Base-by-base conservation (phyloP, 2,329 filamentous ascomycete genomes). In the Fusarium gaditjirri region DNA sequence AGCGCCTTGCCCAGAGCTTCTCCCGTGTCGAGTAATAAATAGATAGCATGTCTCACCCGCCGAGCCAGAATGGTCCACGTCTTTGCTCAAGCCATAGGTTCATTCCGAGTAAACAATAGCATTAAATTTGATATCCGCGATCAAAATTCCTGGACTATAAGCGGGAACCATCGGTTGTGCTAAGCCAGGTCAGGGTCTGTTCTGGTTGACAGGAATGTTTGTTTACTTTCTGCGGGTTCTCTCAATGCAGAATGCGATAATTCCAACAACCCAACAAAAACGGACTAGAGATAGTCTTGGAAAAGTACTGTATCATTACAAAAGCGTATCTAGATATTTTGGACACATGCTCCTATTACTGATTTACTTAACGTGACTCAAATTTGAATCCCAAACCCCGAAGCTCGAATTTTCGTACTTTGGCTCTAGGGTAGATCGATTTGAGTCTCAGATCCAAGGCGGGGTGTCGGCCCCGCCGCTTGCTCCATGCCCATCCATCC, bases 121-220 rank as follows among this genome's bases (percentile, higher is more conserved):
- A 31, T 41, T 23, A 21, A 38, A 39, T 56, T 43, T 43, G 19
- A 17, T 27, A n/a, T 41, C n/a, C 16, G 43, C 50, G n/a, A 27
- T 10, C 29, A 55, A 63, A 38, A 67, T 17, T 64, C n/a, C 5
- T 33, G 29, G 25, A 43, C 33, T 39, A 39, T 3, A 21, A 31
- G 19, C 63, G 64, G 65, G 56, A 68, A 44, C 65, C 38, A 44
- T 35, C 39, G 64, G 64, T 17, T 53, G 23, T 35, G 25, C 65
- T 63, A 68, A n/a, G n/a, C 64, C 35, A 44, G 65, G 64, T 33
- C 65, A 68, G 56, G 65, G 64, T 68, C 56, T 21, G 29, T 2
- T 33, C 12, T 27, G 17, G 2, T 29, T 16, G 16, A 36, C 13
- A 19, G 6, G 13, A 38, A 35, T 64, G 6, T 56, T 68, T 63